Percentiles rank a stretch among this genome's conserved stretches.
Evolutionary conservation across 495 filamentous ascomycete species (phyloP).

Genomic region (Hyaloscypha bicolor): DNA sequence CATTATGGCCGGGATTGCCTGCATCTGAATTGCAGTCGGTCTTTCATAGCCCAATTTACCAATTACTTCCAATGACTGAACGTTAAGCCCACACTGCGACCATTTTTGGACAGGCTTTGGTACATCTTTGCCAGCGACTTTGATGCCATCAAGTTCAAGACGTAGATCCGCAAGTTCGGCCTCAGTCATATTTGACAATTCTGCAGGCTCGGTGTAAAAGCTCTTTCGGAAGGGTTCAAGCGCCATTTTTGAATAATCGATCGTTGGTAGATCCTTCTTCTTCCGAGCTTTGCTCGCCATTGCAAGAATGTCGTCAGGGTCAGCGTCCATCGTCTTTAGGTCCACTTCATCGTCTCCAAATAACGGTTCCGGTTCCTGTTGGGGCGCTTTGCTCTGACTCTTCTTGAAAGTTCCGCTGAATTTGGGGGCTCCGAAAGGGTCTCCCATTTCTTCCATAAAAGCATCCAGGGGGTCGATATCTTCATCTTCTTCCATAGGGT

Average conservation of each 20-base stretch:
- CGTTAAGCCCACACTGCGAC: conserved; percentile 90
- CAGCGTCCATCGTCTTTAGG: conserved; percentile 70
- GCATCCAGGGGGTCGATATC: conserved; percentile 93
- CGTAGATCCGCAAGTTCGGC: conserved; percentile 82
- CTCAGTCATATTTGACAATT: conserved; percentile 82
- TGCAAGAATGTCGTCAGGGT: conserved; percentile 82
- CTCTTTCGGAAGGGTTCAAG: conserved; percentile 87
- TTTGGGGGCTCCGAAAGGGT: conserved; percentile 45
- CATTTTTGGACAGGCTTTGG: conserved; percentile 95
- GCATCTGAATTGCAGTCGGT: conserved; percentile 91
- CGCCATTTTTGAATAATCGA: conserved; percentile 83
- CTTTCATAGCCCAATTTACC: conserved; percentile 80
- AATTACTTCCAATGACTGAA: conserved; percentile 88
- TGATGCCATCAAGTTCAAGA: conserved; percentile 91
- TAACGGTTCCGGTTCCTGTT: conserved; percentile 76
- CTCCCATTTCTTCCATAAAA: conserved; percentile 85
- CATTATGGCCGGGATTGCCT: conserved; percentile 94
- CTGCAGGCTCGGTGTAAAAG: conserved; percentile 89
- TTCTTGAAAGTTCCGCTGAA: conserved; percentile 28
- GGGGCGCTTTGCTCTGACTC: conserved; percentile 30
- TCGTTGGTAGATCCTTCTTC: conserved; percentile 89
- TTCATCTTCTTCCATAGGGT: conserved; percentile 55
- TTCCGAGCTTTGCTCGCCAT: conserved; percentile 86
- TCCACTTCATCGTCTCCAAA: conserved; percentile 85
- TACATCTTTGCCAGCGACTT: conserved; percentile 80